Conservation (phyloP, 495 filamentous ascomycete species). For the Neurospora sublineolata region DNA sequence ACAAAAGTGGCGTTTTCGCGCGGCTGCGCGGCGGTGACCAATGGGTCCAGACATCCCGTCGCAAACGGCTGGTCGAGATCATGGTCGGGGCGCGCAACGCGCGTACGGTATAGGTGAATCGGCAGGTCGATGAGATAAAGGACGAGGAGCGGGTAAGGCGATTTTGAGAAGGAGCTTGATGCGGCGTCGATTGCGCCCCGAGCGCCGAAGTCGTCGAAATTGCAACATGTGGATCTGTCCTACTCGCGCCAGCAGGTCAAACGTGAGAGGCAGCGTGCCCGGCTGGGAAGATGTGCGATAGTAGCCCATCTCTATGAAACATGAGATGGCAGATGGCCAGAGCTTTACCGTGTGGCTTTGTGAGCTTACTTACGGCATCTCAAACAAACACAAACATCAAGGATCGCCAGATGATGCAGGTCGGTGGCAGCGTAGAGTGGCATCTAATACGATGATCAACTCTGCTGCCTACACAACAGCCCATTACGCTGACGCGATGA, state of each 20-base stretch:
- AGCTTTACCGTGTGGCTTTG: neutral
- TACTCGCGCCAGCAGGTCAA: neutral
- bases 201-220: neutral
- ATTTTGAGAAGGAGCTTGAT: neutral
- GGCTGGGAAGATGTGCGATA: neutral
- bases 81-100: constrained; percentile 20
- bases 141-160: neutral
- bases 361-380: neutral
- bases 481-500: neutral
- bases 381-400: neutral
- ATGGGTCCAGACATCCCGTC: constrained; percentile 30
- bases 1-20: constrained; percentile 89
- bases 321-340: neutral
- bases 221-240: neutral
- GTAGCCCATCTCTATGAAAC: neutral
- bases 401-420: neutral
- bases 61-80: constrained; percentile 35
- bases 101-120: constrained; percentile 17
- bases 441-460: neutral
- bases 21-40: constrained; percentile 34
- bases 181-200: neutral
- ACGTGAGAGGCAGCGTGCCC: neutral
- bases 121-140: constrained; percentile 17
- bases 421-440: neutral
- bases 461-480: neutral